A percentile compares a stretch with the other conserved stretches of the same genome.
These are phyloP conservation scores for Hymenoscyphus fructigenus DNA, from an alignment of 2,329 filamentous ascomycete genomes.

Conservation along the genomic window DNA sequence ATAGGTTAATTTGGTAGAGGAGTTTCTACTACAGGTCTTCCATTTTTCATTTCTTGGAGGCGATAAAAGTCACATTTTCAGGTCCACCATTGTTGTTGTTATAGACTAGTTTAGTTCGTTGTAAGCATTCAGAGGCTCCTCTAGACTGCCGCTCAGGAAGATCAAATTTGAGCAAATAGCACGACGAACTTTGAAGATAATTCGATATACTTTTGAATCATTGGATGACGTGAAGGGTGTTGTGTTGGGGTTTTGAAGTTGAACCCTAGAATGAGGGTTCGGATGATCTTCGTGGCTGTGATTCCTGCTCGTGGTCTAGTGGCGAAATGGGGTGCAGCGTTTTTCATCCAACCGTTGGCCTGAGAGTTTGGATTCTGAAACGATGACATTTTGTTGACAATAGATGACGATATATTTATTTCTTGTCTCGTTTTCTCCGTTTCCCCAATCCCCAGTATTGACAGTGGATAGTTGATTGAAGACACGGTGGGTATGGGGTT, in stretches of 20 bases:
- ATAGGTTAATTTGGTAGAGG: constrained; percentile 11
- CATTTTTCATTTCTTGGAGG: not conserved
- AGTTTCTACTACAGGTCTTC: constrained; percentile 6
- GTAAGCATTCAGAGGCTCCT: not conserved
- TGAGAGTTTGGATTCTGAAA: not conserved
- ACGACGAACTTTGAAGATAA: not conserved
- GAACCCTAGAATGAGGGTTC: not conserved
- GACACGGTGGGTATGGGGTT: no score
- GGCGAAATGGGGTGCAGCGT: not conserved
- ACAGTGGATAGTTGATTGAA: no score
- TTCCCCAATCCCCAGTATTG: no score
- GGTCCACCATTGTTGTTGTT: not conserved
- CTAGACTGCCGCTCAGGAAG: not conserved
- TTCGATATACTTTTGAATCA: not conserved
- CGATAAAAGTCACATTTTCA: not conserved
- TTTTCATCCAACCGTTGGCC: not conserved
- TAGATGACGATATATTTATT: not conserved
- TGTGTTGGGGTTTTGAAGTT: not conserved
- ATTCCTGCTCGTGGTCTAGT: not conserved
- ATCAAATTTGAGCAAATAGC: not conserved
- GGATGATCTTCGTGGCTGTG: not conserved
- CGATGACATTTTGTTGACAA: not conserved
- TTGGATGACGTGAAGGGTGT: not conserved
- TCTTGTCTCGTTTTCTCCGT: no score
- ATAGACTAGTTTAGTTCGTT: constrained; percentile 4